Percentiles rank a stretch among this genome's conserved stretches.
Conservation (phyloP, 2,329 filamentous ascomycete species). For the Fusarium buxicola region DNA sequence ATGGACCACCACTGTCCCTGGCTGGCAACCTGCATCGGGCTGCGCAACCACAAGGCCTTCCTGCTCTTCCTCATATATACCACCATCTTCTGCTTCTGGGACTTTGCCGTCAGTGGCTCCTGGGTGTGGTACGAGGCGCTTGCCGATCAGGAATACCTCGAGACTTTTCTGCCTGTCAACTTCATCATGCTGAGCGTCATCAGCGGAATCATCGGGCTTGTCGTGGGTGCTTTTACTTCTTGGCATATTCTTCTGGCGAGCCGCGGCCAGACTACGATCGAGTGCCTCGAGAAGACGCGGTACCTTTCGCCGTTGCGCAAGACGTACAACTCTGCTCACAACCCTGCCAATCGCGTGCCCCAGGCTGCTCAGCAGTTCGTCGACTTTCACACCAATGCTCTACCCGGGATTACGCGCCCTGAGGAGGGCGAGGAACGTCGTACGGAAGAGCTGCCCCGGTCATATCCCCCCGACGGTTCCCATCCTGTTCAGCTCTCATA, state of each 20-base stretch:
- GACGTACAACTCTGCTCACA: conserved; percentile 72
- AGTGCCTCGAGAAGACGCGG: conserved; percentile 94
- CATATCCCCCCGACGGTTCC: conserved; percentile 48
- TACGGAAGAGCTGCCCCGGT: conserved; percentile 38
- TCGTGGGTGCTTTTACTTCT: conserved; percentile 86
- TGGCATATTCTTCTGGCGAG: conserved; percentile 91
- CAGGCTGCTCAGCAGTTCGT: conserved; percentile 77
- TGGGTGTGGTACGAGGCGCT: conserved; percentile 92
- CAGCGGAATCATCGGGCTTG: conserved; percentile 89
- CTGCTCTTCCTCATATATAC: conserved; percentile 92
- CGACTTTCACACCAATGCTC: conserved; percentile 83
- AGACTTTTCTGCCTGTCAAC: conserved; percentile 87
- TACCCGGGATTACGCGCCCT: conserved; percentile 82
- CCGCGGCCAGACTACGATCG: conserved; percentile 90
- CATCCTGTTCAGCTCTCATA: conserved; percentile 62
- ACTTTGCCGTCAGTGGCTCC: conserved; percentile 78
- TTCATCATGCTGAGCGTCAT: conserved; percentile 89
- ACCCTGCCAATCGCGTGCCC: conserved; percentile 61
- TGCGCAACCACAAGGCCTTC: conserved; percentile 96
- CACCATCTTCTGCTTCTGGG: conserved; percentile 84
- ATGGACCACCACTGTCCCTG: conserved; percentile 99
- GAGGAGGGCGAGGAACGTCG: conserved; percentile 80
- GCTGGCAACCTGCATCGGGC: conserved; percentile 93
- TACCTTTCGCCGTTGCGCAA: conserved; percentile 85
- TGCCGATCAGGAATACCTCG: conserved; percentile 75